Percentiles rank a stretch among this genome's conserved stretches.
Conservation (phyloP, 2,329 filamentous ascomycete species). For the Colletotrichum sansevieriae region DNA sequence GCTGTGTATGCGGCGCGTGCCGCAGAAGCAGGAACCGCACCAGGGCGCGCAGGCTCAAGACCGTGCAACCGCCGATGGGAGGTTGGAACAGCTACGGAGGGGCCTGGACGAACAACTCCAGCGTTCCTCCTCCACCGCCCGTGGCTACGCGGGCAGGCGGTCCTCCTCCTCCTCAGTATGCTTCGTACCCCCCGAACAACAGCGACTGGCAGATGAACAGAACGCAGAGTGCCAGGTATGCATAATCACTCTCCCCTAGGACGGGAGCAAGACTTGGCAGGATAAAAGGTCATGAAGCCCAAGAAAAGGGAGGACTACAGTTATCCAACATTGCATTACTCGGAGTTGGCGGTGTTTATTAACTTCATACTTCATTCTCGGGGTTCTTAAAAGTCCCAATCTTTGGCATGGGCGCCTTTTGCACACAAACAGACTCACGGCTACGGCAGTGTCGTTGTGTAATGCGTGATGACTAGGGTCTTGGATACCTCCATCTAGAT, state of each 20-base stretch:
- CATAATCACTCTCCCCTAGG: slow-evolving; percentile 32
- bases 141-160: slow-evolving; percentile 27
- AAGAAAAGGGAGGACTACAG: slow-evolving; percentile 17
- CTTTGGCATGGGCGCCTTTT: not conserved
- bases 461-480: slow-evolving; percentile 32
- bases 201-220: slow-evolving; percentile 36
- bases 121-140: slow-evolving; percentile 34
- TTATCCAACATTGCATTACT: slow-evolving; percentile 41
- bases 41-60: slow-evolving; percentile 46
- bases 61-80: slow-evolving; percentile 39
- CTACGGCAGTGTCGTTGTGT: slow-evolving; percentile 25
- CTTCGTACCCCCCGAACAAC: slow-evolving; percentile 20
- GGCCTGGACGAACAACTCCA: slow-evolving; percentile 31
- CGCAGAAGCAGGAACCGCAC: slow-evolving; percentile 44
- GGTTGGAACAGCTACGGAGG: slow-evolving; percentile 43
- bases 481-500: slow-evolving; percentile 31
- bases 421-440: slow-evolving; percentile 16
- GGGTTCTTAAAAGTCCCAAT: slow-evolving; percentile 6
- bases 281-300: slow-evolving; percentile 15
- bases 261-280: not conserved
- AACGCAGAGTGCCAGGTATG: slow-evolving; percentile 44
- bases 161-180: slow-evolving; percentile 25
- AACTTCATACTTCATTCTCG: not conserved
- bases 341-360: slow-evolving; percentile 40
- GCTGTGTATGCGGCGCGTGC: slow-evolving; percentile 66